Base-by-base conservation (phyloP, 345 rosid species). In the Dimocarpus longan region DNA sequence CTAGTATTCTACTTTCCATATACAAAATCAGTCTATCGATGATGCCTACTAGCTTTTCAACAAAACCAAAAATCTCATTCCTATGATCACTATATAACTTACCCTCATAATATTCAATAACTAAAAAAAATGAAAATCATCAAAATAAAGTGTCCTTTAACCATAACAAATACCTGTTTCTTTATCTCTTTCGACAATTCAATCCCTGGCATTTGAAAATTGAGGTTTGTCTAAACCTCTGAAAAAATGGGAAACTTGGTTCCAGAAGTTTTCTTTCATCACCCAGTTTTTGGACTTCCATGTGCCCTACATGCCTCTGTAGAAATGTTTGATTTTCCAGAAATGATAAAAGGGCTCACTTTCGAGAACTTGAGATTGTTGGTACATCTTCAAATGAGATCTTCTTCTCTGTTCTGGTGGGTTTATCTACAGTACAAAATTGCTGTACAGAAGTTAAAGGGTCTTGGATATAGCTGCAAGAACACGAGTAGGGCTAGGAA, bases 401-500 rank as follows among this genome's bases (percentile, higher is more conserved):
- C 32, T 44, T 42, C 54, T 68, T 56, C 80, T 66, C 68, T 12
- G 28, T 62, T 46, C 24, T 69, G 5, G 48, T 56, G 65, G 26
- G 43, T 74, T 39, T 77, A 83, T 70, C 50, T 71, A 77, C 86
- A 68, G 40, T 65, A 44, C 22, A 65, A 18, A n/a, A 19, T 52
- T 68, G 42, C 8, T 2, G 73, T 72, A 65, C 68, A 26, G 71
- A 39, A 69, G 60, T 52, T 56, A 60, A 59, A 82, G 18, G 9
- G 8, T 26, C 22, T 67, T 76, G 72, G 63, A n/a, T 12, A 70
- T 50, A 26, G 70, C 68, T 69, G 52, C 74, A 63, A 80, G 67
- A 32, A 32, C 40, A 57, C 7, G 8, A 46, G 63, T 8, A 43
- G 40, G 44, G 63, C 43, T 19, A 68, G 60, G 52, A 70, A 66